These are phyloP conservation scores for Panicum virgatum DNA, from an alignment of 202 grass and related monocot genomes.

Conservation along the genomic window DNA sequence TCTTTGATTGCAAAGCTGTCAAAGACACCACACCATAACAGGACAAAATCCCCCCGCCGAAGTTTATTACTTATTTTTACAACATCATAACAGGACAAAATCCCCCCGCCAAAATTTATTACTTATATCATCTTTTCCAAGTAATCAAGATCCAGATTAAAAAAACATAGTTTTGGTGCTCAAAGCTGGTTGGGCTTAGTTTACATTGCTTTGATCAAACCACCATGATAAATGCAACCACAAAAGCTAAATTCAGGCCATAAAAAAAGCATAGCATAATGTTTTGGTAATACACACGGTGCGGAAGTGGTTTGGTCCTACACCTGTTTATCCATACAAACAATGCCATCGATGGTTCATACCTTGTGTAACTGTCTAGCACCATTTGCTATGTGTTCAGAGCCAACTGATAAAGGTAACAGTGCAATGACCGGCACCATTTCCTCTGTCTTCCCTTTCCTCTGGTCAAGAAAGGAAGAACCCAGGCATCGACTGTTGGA, in stretches of 20 bases:
- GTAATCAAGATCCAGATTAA: conserved; percentile 14
- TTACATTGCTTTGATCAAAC: conserved; percentile 10
- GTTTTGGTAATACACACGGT: not conserved
- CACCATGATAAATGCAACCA: not conserved
- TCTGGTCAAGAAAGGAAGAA: not conserved
- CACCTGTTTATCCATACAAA: not conserved
- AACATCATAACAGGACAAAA: not conserved
- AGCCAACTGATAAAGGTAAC: not conserved
- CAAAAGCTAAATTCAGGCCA: not conserved
- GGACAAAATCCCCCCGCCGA: not conserved
- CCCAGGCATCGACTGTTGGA: not conserved
- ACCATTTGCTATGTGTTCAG: not conserved
- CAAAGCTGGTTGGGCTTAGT: not conserved
- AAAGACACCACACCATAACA: not conserved
- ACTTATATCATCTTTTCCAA: not conserved
- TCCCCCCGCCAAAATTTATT: not conserved
- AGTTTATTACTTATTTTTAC: not conserved
- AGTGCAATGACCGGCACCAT: not conserved
- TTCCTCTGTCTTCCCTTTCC: not conserved
- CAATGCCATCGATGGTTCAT: not conserved
- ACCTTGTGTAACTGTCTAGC: not conserved
- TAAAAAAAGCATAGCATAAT: not conserved
- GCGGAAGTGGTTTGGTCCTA: not conserved
- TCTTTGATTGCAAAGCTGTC: conserved; percentile 14
- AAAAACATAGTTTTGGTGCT: not conserved